Evolutionary conservation across 148 eudicot genomes (phyloP), one percentile per base, ranked within the genome.

Genomic region (Gaultheria prostrata): DNA sequence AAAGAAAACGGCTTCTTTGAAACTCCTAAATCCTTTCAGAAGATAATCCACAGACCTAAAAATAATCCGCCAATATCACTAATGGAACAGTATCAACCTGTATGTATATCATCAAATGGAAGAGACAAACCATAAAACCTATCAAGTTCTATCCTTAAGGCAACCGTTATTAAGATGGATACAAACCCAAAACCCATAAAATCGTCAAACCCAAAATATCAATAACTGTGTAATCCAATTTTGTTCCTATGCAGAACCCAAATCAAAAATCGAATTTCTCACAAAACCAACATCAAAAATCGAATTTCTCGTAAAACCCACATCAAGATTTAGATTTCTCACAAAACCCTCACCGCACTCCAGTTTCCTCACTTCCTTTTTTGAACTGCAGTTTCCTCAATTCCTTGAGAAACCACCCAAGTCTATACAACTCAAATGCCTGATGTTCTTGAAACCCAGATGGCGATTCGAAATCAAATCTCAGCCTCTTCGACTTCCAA

Each of bases 271-370:
- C 50, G 32, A 83, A 46, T 20, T 39, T 32, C 72, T 84, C 61
- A 61, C 82, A 83, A 85, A 81, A 46, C 89, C 91, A 87, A 84
- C 85, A 70, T 77, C 51, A 21, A 28, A 48, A 72, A 72, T 56
- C 20, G 32, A 83, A 57, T 28, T 53, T 48, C 69, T 83, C 50
- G 48, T 80, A 83, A 86, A 79, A 53, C 88, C 92, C 88, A 84
- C 83, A 70, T 72, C 83, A 78, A 82, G 83, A 57, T n/a, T 70
- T 26, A 56, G 81, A 59, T 43, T 67, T 48, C 74, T 84, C 65
- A 71, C 82, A 86, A 84, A 83, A 53, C 88, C 92, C 87, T 81
- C 85, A 61, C 77, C 71, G 20, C 21, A 87, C 20, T 54, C 14
- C 5, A 32, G 18, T 51, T 78, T 89, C 65, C 84, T 43, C 80